These are phyloP conservation scores for Colletotrichum paranaense DNA, from an alignment of 2,329 filamentous ascomycete genomes.

Conservation along the genomic window DNA sequence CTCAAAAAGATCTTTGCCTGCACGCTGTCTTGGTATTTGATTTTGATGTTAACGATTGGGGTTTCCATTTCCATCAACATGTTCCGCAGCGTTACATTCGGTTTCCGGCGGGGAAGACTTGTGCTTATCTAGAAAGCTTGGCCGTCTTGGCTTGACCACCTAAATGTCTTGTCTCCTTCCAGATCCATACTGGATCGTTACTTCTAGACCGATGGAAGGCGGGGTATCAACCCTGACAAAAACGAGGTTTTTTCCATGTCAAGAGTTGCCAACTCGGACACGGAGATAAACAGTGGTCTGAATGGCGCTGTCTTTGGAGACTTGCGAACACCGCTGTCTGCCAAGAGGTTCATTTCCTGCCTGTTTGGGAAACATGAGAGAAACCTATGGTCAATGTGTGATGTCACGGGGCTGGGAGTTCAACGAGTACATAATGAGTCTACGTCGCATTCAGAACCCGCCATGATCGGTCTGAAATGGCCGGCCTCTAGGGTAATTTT, in stretches of 20 bases:
- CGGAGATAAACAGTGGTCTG: not conserved
- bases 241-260: not conserved
- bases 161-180: slow-evolving; percentile 33
- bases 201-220: not conserved
- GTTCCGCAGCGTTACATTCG: slow-evolving; percentile 15
- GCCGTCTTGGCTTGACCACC: slow-evolving; percentile 33
- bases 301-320: not conserved
- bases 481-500: not conserved
- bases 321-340: not conserved
- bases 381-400: not conserved
- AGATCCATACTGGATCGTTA: slow-evolving; percentile 17
- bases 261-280: not conserved
- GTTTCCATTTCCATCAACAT: not conserved
- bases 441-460: not conserved
- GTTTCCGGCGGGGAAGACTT: not conserved
- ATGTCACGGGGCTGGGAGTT: not conserved
- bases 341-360: slow-evolving; percentile 31
- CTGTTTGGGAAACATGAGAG: slow-evolving; percentile 10
- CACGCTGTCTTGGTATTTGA: slow-evolving; percentile 8
- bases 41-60: not conserved
- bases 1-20: slow-evolving; percentile 5
- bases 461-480: not conserved
- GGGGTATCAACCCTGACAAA: slow-evolving; percentile 15
- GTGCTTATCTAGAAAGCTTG: slow-evolving; percentile 34
- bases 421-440: not conserved